Evolutionary conservation across 176 grass and related monocot species (phyloP), one percentile per base, ranked within the genome.

Genomic region (Puya raimondii): DNA sequence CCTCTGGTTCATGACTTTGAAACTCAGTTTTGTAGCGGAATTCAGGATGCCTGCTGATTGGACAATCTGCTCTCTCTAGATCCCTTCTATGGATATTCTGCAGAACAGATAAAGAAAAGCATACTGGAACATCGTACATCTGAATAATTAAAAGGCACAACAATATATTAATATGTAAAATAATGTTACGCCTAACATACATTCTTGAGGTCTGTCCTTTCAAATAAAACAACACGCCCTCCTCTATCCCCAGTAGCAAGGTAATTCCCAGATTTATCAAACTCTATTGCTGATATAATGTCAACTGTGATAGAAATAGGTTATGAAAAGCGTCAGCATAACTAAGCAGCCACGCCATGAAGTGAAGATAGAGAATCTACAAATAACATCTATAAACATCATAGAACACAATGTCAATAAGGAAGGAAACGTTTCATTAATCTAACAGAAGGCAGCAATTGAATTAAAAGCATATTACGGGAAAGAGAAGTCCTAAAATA

Each of bases 1-100:
- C 95, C 95, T 99, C 95, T 74, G 95, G 95, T 75, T 99, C 95
- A 68, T 99, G 95, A 78, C 95, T 99, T 76, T 99, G 95, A 80
- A 99, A 99, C 80, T 99, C 95, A 2, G 95, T 99, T 85, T 86
- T 91, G 70, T 99, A 99, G 61, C 85, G 85, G 82, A 94, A 99
- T 66, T 99, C 95, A 57, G 95, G 85, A 78, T 99, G 95, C 68
- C 33, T 85, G 65, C 67, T 88, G 66, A 82, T 65, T 70, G 84
- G 78, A 88, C 86, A 86, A 82, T 99, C 95, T 51, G 63, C 59
- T 75, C 78, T 94, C 75, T 99, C 95, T 74, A 86, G 85, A 48
- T 94, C 95, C 75, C 72, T 99, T 82, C 90, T 83, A 76, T 50
- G 68, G 22, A 63, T 65, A 75, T 91, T 64, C 95, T 99, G 54